Percentiles rank a stretch among this genome's conserved stretches.
phyloP scores from a whole-genome alignment of 768 basidiomycete genomes.

The Tremella yokohamensis region DNA sequence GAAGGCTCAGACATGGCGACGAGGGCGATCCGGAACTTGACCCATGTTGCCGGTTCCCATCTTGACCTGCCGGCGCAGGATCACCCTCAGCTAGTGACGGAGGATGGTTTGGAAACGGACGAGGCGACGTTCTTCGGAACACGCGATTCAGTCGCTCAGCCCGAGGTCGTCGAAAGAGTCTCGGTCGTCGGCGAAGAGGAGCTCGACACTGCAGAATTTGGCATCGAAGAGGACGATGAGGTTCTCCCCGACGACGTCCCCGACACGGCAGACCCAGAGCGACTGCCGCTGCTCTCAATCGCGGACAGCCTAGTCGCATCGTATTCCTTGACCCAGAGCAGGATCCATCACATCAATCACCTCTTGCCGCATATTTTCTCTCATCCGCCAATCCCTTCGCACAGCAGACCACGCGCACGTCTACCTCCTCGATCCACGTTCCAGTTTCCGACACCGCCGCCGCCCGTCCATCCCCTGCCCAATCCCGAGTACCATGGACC shows the following conservation, averaged over 20 bases:
- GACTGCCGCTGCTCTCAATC: background rate
- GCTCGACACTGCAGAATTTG: slow-evolving; percentile 23
- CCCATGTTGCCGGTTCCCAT: slow-evolving; percentile 8
- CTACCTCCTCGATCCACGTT: slow-evolving; percentile 31
- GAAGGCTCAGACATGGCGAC: background rate
- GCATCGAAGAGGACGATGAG: slow-evolving; percentile 27
- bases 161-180: slow-evolving; percentile 1
- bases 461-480: slow-evolving; percentile 28
- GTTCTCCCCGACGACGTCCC: background rate
- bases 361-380: slow-evolving; percentile 44
- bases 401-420: slow-evolving; percentile 30
- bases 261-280: background rate
- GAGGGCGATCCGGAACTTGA: slow-evolving; percentile 1
- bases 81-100: slow-evolving; percentile 29
- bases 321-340: slow-evolving; percentile 34
- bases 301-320: slow-evolving; percentile 27
- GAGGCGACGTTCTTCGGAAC: slow-evolving; percentile 5
- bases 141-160: slow-evolving; percentile 10
- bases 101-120: slow-evolving; percentile 29
- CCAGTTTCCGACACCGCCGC: slow-evolving; percentile 31
- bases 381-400: slow-evolving; percentile 39
- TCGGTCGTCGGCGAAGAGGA: background rate
- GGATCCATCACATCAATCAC: slow-evolving; percentile 33
- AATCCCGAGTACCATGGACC: slow-evolving; percentile 37
- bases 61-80: slow-evolving; percentile 22